Evolutionary conservation across 2,329 filamentous ascomycete genomes (phyloP).

Genomic region (Mycosphaerella sp.): DNA sequence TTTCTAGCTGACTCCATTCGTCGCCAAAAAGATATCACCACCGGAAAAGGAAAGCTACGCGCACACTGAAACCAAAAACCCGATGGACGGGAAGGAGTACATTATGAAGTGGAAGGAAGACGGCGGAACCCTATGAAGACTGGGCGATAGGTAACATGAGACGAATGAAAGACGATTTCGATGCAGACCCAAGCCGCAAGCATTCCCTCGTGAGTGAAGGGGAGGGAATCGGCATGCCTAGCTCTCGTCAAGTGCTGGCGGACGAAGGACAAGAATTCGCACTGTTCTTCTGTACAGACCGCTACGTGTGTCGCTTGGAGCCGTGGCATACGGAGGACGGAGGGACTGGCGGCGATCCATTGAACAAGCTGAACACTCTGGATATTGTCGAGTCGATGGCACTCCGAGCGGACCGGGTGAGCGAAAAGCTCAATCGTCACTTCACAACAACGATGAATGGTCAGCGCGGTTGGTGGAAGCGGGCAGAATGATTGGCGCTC

Average conservation of each 20-base stretch:
- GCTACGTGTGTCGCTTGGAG: neutral
- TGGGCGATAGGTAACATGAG: neutral
- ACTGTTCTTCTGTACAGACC: neutral
- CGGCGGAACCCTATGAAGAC: constrained; percentile 28
- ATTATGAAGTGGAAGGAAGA: constrained; percentile 32
- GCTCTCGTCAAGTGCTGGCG: neutral
- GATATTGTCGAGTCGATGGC: no score
- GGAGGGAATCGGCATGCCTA: neutral
- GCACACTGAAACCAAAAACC: constrained; percentile 23
- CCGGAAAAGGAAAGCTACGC: constrained; percentile 47
- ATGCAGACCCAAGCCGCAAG: neutral
- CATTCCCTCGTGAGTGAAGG: neutral
- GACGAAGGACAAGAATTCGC: neutral
- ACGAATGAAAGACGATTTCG: neutral
- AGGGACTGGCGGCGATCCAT: neutral
- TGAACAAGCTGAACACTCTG: no score
- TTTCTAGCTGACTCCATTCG: constrained; percentile 69
- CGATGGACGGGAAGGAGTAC: constrained; percentile 31
- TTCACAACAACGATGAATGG: neutral
- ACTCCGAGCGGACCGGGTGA: no score
- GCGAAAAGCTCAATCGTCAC: no score
- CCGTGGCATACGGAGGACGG: neutral
- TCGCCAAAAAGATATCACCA: constrained; percentile 54
- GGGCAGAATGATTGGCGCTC: neutral
- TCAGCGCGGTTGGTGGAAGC: neutral